Base-by-base conservation (phyloP, 257 asterid genomes). In the Solanum bulbocastanum region DNA sequence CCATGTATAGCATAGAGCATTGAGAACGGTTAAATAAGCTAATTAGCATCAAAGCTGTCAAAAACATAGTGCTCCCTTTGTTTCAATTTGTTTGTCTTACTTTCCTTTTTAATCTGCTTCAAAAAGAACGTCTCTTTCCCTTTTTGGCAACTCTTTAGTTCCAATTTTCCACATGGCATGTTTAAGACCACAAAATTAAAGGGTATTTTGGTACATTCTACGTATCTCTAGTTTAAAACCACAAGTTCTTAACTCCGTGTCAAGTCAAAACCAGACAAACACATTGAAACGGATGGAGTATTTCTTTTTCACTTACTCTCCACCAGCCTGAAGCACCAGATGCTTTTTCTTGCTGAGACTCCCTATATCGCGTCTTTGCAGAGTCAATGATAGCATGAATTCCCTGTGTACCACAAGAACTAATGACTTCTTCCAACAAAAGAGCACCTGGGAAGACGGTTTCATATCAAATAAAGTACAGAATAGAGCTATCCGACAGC, bases 281-380 rank as follows among this genome's bases (percentile, higher is more conserved):
- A 62, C 23, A 62, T 62, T 62, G 71, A 62, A 23, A 25, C 30
- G 5, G 71, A 25, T n/a, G 32, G 32, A 25, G 71, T 37, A 75
- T 23, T 10, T 46, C 69, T 56, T 23, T 86, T 86, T 71, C 83
- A 94, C 99, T 94, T 93, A 97, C 99, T 92, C 95, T 92, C 99
- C 99, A 97, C 99, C 99, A 97, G 90, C 93, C 91, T 60, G 92
- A 84, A 86, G 93, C 85, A 75, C 99, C 98, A 89, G 89, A 88
- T 89, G 93, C 93, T 93, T 97, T 97, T 90, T 90, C 93, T 86
- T 88, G 94, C 86, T 96, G 98, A 82, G 99, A 95, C 90, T 97
- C 99, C 16, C 89, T 91, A 90, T 96, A 91, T 91, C 99, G 95
- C 65, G 92, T 93, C 91, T 91, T 91, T n/a, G 93, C 93, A 88